Percentiles rank a stretch among this genome's conserved stretches.
Evolutionary conservation across 2,329 filamentous ascomycete genomes (phyloP).

Genomic region (Ophiosphaerella korrae): DNA sequence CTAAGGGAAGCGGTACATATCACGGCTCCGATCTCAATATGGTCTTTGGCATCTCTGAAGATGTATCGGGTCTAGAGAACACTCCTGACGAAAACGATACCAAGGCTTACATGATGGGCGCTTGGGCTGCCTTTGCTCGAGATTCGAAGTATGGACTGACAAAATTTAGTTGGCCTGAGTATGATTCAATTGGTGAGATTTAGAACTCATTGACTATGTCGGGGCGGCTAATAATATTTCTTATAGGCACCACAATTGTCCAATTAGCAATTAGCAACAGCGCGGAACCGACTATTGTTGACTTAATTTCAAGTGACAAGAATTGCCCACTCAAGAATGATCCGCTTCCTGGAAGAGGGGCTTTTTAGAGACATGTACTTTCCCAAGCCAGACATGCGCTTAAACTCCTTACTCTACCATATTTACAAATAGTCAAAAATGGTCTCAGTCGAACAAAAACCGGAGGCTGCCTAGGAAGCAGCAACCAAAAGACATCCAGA

Average conservation of each 20-base stretch:
- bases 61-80: constrained; percentile 30
- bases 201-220: background rate
- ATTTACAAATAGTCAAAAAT: too few relatives aligned
- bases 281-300: constrained; percentile 21
- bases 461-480: too few relatives aligned
- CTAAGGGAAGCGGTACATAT: constrained; percentile 43
- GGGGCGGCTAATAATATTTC: background rate
- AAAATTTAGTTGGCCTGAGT: constrained; percentile 41
- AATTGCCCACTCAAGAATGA: constrained; percentile 30
- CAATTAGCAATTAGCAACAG: constrained; percentile 27
- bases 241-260: constrained; percentile 24
- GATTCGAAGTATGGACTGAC: constrained; percentile 38
- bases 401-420: too few relatives aligned
- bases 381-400: too few relatives aligned
- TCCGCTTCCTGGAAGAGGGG: constrained; percentile 29
- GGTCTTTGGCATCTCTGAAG: constrained; percentile 40
- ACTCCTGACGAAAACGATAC: constrained; percentile 31
- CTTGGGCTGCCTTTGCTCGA: constrained; percentile 42
- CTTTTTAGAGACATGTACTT: constrained; percentile 15
- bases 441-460: too few relatives aligned
- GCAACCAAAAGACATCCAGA: too few relatives aligned
- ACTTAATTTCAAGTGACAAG: constrained; percentile 24
- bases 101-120: constrained; percentile 41
- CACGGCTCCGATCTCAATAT: constrained; percentile 44
- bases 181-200: constrained; percentile 17